Base-by-base conservation (phyloP, 331 rosid species). In the Arachis monticola region DNA sequence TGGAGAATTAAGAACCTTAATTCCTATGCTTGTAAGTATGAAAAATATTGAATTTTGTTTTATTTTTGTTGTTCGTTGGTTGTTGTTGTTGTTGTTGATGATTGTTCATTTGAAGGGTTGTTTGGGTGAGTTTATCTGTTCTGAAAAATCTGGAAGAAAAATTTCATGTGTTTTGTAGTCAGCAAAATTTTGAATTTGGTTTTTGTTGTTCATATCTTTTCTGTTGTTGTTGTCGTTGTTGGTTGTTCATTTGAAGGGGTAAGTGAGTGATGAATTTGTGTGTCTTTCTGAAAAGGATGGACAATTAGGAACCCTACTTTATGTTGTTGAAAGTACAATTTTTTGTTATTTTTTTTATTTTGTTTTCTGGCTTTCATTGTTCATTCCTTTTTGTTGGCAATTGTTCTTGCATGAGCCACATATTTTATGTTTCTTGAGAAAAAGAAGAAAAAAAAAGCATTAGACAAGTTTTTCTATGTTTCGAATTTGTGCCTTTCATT, bases 41-140 rank as follows among this genome's bases (percentile, higher is more conserved):
- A 10, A 2, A 2, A 32, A 13, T 17, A 46, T 71, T 14, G 45
- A 31, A 3, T 70, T 53, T 69, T 40, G 59, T 47, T 73, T 5
- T 69, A 5, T 62, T 61, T 67, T 50, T 22, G 1, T 62, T 62
- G 8, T 48, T 10, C 17, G 6, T 47, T 17, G 30, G 41, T 38
- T 70, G 31, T 64, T 70, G 74, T 17, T 41, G 41, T 38, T 70
- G 31, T 56, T 70, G 74, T 8, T 38, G 30, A 38, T 63, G 77
- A 45, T 70, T 81, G 53, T 27, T 70, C 46, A 6, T 69, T 52
- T 57, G 45, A 56, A 75, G 60, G 64, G 38, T 7, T 64, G 77
- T 76, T 22, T 81, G 78, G 14, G 8, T 48, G 10, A 2, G 1
- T 41, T 48, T 44, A 10, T 46, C 70, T 27, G 47, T 80, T 50